Base-by-base conservation (phyloP, 2,329 filamentous ascomycete genomes). In the Tolypocladium inflatum region DNA sequence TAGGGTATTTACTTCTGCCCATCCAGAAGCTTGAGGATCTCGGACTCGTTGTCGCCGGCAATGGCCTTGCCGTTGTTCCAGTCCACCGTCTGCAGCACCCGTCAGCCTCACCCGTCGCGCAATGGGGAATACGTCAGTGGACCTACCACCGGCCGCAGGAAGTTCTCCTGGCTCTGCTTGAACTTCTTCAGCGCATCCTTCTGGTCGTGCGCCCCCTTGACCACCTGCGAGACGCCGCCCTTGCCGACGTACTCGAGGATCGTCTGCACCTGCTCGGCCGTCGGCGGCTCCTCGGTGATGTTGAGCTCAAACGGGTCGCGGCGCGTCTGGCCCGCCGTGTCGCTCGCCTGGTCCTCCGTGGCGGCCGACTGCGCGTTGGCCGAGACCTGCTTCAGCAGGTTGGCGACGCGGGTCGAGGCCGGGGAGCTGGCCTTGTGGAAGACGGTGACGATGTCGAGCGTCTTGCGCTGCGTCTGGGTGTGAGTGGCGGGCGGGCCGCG, bases 61-160 rank as follows among this genome's bases (percentile, higher is more conserved):
- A 89, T 78, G 53, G 87, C 93, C 71, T 85, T 89, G 63, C 92
- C 94, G 71, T 93, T 92, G 70, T 88, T 90, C 94, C 94, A 97
- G 71, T 97, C 93, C 56, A 97, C 93, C 59, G 88, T 76, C 82
- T 73, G 35, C 10, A 57, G 26, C 11, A 23, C 58, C 4, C 10
- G 38, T 61, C 30, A 62, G 55, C 48, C 33, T n/a, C 8, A 5
- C 15, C 10, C 10, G 19, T 37, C 23, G 50, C 26, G 19, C 30
- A n/a, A 3, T 21, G 6, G 43, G 9, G 4, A 23, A 17, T 6
- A n/a, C 11, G 5, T 41, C 41, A 9, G 55, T 58, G 1, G 1
- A 80, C 88, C 67, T 77, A 94, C 90, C 71, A 97, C 75, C 33
- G 93, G 93, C 64, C 87, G 77, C 66, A 88, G 77, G 72, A 97